These are phyloP conservation scores for Lepidium didymum DNA, from an alignment of 345 rosid genomes.

Conservation along the genomic window DNA sequence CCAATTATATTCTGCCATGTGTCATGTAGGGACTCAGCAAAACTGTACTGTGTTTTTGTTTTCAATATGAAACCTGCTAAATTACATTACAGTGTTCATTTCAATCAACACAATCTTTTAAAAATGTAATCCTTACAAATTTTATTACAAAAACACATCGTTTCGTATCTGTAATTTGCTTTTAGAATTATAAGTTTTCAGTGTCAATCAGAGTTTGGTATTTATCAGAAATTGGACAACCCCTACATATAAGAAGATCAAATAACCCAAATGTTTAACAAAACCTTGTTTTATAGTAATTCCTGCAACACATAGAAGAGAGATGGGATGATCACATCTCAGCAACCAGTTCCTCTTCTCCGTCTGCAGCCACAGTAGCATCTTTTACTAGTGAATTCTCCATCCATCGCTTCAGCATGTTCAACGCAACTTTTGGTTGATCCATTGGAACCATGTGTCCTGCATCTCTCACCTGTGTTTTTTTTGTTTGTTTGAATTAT, in stretches of 20 bases:
- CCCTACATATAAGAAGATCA: background rate
- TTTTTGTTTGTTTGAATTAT: background rate
- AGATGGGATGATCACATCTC: conserved; percentile 48
- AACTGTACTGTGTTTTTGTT: too few relatives aligned
- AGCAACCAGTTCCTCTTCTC: conserved; percentile 41
- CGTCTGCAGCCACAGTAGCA: conserved; percentile 1
- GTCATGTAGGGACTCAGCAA: background rate
- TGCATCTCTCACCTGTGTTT: conserved; percentile 66
- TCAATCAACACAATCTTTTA: too few relatives aligned
- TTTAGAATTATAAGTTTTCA: background rate
- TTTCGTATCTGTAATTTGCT: background rate
- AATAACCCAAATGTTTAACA: background rate
- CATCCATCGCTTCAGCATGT: conserved; percentile 89
- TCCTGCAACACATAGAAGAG: background rate
- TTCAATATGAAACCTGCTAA: too few relatives aligned
- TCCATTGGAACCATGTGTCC: conserved; percentile 99
- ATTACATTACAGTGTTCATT: too few relatives aligned
- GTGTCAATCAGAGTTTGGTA: background rate
- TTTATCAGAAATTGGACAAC: background rate
- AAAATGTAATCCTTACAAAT: too few relatives aligned
- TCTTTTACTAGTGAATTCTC: conserved; percentile 38
- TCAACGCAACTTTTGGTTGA: conserved; percentile 80
- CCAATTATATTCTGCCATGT: conserved; percentile 8
- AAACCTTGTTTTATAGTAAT: background rate
- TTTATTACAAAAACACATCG: background rate